Evolutionary conservation across 352 stramenopile species (phyloP), one percentile per base, ranked within the genome.

Genomic region (Phytopythium montanum): DNA sequence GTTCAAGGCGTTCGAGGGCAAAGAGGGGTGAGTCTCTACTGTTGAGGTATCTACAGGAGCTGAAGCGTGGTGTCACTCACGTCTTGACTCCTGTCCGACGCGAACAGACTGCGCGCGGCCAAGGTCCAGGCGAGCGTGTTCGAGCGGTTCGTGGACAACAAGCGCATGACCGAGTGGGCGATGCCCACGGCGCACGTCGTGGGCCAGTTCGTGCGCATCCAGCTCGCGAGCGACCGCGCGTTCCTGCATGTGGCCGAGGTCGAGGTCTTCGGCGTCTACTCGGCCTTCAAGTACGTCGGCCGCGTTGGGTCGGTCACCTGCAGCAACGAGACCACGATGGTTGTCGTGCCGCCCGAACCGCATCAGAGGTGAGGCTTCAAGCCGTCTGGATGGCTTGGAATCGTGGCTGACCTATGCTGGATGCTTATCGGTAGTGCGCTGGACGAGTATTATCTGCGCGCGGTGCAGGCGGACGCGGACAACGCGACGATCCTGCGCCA

Each of bases 181-280:
- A 70, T 97, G 45, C 93, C 94, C 0, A 84, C 81, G 0, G 73
- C 81, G 21, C 90, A 95, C 59, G 96, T 82, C 16, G 61, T 92
- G 6, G 92, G 86, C 5, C 76, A 95, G 67, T 90, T 78, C 54
- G 56, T 90, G 5, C 78, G 82, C n/a, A 70, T 98, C 13, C 94
- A 98, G 62, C 62, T 98, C 5, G 85, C 97, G 65, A 75, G 65
- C 41, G 53, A 59, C 28, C 92, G 76, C 51, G 90, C 92, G 59
- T 97, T 96, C 56, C 66, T 98, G 54, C 90, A 97, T 66, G 72
- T 98, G 54, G 89, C 90, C 26, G 68, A 93, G 64, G 66, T 98
- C 19, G 81, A 98, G 64, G 90, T 98, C 12, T 97, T 97, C 63
- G 94, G 92, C 14, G 90, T 93, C 6, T 92, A 90, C 69, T 90